Conservation (phyloP, 106 monocot genomes). For the Dioscorea dumetorum region DNA sequence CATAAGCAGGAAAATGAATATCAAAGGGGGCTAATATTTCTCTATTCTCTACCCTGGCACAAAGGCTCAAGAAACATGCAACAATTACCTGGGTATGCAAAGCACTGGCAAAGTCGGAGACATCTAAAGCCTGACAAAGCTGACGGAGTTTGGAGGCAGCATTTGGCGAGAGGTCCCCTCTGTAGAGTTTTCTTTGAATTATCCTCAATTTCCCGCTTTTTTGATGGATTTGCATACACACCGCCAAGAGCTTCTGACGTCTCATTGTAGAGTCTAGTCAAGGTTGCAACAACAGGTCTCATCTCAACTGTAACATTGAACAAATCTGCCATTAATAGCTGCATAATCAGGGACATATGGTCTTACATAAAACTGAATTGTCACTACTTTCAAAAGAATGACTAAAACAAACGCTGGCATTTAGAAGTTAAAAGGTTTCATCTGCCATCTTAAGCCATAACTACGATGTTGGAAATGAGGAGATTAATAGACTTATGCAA, state of each 20-base stretch:
- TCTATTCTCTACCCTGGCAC: background rate
- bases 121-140: conserved; percentile 73
- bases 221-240: conserved; percentile 59
- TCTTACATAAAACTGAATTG: too few relatives aligned
- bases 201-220: conserved; percentile 92
- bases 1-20: background rate
- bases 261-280: conserved; percentile 82
- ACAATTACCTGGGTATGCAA: conserved; percentile 82
- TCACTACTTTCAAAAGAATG: too few relatives aligned
- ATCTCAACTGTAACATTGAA: conserved; percentile 62
- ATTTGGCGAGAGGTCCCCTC: conserved; percentile 83
- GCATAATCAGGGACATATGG: too few relatives aligned
- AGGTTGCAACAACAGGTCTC: conserved; percentile 68
- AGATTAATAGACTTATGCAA: too few relatives aligned
- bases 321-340: too few relatives aligned
- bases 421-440: too few relatives aligned
- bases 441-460: too few relatives aligned
- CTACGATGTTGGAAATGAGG: too few relatives aligned
- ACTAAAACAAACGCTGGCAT: too few relatives aligned
- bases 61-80: background rate
- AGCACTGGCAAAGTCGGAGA: conserved; percentile 60
- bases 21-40: background rate
- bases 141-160: conserved; percentile 78
- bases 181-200: conserved; percentile 85
- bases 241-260: conserved; percentile 82